A percentile compares a stretch with the other conserved stretches of the same genome.
phyloP scores from a whole-genome alignment of 2,329 filamentous ascomycete species.

The Aspergillus novoparasiticus region DNA sequence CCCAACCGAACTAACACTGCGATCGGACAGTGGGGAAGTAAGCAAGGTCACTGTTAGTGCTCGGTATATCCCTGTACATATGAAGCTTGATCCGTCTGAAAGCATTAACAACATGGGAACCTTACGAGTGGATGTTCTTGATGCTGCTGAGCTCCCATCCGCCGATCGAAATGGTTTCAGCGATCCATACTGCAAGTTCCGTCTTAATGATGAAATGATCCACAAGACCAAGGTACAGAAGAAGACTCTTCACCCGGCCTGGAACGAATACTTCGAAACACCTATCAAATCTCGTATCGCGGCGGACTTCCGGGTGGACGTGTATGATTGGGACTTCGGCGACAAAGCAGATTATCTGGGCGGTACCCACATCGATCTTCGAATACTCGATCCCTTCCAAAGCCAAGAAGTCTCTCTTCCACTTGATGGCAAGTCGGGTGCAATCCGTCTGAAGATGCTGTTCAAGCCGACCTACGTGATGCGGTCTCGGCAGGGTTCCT shows the following conservation, averaged over 20 bases:
- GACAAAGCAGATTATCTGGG: conserved; percentile 94
- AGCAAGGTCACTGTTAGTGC: conserved; percentile 87
- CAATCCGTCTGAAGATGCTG: conserved; percentile 77
- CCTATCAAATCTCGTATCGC: conserved; percentile 80
- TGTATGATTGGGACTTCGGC: conserved; percentile 96
- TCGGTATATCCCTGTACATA: conserved; percentile 92
- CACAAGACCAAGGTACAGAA: conserved; percentile 96
- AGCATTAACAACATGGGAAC: conserved; percentile 99
- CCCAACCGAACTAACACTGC: conserved; percentile 78
- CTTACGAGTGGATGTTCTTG: conserved; percentile 88
- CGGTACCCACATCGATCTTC: conserved; percentile 72
- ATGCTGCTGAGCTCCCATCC: conserved; percentile 83
- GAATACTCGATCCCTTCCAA: conserved; percentile 80
- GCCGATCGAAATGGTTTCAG: conserved; percentile 96
- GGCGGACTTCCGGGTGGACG: conserved; percentile 77
- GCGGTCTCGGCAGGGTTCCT: conserved; percentile 82
- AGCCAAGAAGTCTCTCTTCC: conserved; percentile 72
- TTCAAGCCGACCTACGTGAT: conserved; percentile 94
- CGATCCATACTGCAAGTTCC: conserved; percentile 95
- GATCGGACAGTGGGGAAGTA: conserved; percentile 72
- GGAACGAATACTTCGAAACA: conserved; percentile 96
- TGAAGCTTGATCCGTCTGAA: conserved; percentile 90
- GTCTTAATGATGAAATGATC: conserved; percentile 82
- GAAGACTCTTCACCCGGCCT: conserved; percentile 91
- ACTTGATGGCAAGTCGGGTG: conserved; percentile 87